These are phyloP conservation scores for Corylus heterophylla DNA, from an alignment of 306 rosid genomes.

Conservation along the genomic window DNA sequence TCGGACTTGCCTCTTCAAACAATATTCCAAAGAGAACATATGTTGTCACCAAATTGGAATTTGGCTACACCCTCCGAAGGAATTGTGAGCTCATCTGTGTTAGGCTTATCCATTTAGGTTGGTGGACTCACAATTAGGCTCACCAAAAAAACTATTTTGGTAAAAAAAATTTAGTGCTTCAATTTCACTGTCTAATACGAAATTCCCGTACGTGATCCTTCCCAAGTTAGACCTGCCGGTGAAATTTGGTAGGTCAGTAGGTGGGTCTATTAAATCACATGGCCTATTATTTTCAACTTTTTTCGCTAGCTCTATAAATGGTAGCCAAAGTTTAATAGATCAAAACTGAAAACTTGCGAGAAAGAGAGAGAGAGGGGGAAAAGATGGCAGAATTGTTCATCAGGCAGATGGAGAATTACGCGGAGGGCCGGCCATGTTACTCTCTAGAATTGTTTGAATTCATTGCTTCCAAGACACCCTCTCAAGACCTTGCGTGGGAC, in stretches of 20 bases:
- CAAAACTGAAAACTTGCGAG: background rate
- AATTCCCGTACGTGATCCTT: too few species aligned
- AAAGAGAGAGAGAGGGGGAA: background rate
- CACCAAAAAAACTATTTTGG: too few species aligned
- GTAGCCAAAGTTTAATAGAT: background rate
- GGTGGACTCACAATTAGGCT: too few species aligned
- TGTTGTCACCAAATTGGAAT: too few species aligned
- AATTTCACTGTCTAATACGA: too few species aligned
- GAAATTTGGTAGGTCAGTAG: background rate
- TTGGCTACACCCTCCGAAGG: too few species aligned
- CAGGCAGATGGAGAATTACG: slow-evolving; percentile 64
- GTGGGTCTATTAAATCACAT: background rate
- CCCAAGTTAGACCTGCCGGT: too few species aligned
- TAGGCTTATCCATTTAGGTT: too few species aligned
- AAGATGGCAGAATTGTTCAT: slow-evolving; percentile 43
- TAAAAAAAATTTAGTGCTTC: too few species aligned
- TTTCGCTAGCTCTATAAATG: background rate
- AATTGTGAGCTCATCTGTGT: too few species aligned
- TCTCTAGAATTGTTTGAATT: slow-evolving; percentile 60
- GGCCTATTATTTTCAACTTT: background rate
- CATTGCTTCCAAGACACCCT: slow-evolving; percentile 67
- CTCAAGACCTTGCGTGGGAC: slow-evolving; percentile 74
- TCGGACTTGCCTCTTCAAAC: too few species aligned
- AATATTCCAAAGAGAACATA: too few species aligned
- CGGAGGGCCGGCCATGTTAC: slow-evolving; percentile 56